Evolutionary conservation across 2,329 filamentous ascomycete species (phyloP).

Genomic region (Aspergillus transmontanensis): DNA sequence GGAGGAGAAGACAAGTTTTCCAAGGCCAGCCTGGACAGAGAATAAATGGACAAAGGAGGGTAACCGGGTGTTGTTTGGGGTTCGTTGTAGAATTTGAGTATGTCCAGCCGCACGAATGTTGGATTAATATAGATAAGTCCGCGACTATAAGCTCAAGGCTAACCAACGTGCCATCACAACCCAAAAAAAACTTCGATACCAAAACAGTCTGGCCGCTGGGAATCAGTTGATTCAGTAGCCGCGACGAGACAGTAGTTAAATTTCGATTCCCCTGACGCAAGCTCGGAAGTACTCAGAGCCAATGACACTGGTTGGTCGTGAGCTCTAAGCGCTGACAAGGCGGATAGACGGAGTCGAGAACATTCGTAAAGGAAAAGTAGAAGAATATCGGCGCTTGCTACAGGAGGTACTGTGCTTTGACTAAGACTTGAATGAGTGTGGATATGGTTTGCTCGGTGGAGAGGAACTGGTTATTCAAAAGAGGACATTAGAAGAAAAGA

Average conservation of each 20-base stretch:
- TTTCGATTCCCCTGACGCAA: constrained; percentile 19
- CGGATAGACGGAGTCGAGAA: constrained; percentile 16
- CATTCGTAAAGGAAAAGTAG: constrained; percentile 13
- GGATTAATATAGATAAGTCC: constrained; percentile 17
- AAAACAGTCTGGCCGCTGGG: constrained; percentile 15
- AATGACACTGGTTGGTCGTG: constrained; percentile 17
- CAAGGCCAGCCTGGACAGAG: constrained; percentile 24
- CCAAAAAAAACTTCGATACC: constrained; percentile 16
- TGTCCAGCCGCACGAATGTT: constrained; percentile 8
- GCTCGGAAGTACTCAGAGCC: constrained; percentile 13
- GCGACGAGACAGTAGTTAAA: constrained; percentile 21
- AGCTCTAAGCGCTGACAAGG: constrained; percentile 26
- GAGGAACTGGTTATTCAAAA: background rate
- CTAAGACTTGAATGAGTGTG: constrained; percentile 9
- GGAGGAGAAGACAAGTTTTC: constrained; percentile 12
- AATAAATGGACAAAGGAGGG: constrained; percentile 7
- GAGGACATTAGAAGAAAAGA: constrained; percentile 8
- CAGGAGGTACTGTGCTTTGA: constrained; percentile 6
- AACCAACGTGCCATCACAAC: constrained; percentile 14
- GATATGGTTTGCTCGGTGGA: constrained; percentile 12
- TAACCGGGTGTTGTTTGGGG: background rate
- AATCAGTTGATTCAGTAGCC: constrained; percentile 25
- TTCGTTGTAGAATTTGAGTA: background rate
- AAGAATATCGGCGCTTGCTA: constrained; percentile 24
- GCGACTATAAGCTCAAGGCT: constrained; percentile 9